Evolutionary conservation across 2,329 filamentous ascomycete species (phyloP).

Genomic region (Calonectria hawksworthii): DNA sequence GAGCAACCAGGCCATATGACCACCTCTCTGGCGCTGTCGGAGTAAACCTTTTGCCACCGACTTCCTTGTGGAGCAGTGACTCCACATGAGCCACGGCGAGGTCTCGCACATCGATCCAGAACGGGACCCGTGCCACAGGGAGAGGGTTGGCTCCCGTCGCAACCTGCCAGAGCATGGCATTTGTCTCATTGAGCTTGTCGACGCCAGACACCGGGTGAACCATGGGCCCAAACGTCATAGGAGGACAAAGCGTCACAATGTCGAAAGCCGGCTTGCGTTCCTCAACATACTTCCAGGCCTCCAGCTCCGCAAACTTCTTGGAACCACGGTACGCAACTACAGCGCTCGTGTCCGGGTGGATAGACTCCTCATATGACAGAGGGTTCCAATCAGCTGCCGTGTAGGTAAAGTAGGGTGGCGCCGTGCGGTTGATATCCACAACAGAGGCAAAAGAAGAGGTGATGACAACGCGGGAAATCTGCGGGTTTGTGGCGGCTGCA

Average conservation of each 20-base stretch:
- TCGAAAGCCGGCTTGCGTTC: background rate
- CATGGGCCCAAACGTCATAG: background rate
- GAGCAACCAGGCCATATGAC: background rate
- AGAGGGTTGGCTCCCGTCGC: background rate
- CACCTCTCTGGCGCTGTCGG: background rate
- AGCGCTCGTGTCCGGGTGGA: background rate
- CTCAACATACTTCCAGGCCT: conserved; percentile 3
- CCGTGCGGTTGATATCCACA: background rate
- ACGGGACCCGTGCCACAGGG: background rate
- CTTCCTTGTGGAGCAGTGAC: background rate
- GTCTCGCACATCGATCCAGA: background rate
- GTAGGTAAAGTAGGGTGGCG: background rate
- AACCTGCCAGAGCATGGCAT: conserved; percentile 1
- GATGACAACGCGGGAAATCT: background rate
- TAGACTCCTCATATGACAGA: background rate
- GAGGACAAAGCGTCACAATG: background rate
- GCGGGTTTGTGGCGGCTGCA: background rate
- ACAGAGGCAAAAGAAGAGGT: background rate
- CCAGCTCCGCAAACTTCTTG: background rate
- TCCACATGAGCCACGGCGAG: conserved; percentile 1
- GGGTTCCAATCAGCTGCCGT: background rate
- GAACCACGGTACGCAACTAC: background rate
- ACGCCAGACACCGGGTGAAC: background rate
- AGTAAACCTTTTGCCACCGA: background rate
- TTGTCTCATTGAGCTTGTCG: background rate